phyloP scores from a whole-genome alignment of 176 grass and related monocot species.

The Cenchrus fungigraminus region DNA sequence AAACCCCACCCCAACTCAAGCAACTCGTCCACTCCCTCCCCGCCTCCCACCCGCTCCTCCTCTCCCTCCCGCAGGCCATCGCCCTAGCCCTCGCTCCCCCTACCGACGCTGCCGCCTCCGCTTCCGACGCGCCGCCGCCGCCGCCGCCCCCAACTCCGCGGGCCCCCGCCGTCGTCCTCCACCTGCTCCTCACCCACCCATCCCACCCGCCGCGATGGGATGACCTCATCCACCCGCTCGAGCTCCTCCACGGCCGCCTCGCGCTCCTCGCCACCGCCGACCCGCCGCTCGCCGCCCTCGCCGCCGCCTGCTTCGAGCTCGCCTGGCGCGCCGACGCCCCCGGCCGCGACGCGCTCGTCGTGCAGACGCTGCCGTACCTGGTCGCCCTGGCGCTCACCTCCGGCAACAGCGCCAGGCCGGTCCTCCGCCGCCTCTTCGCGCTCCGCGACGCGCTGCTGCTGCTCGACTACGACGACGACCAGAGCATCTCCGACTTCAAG shows the following conservation, averaged over 20 bases:
- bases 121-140: conserved; percentile 16
- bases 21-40: conserved; percentile 52
- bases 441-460: conserved; percentile 79
- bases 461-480: conserved; percentile 77
- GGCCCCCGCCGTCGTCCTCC: conserved; percentile 58
- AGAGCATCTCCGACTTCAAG: conserved; percentile 85
- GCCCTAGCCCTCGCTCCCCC: conserved; percentile 15
- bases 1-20: conserved; percentile 39
- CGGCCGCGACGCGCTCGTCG: conserved; percentile 65
- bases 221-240: conserved; percentile 59
- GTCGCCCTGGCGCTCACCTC: conserved; percentile 66
- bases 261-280: conserved; percentile 59
- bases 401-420: conserved; percentile 49
- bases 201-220: conserved; percentile 50
- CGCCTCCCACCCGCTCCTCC: conserved; percentile 51
- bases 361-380: conserved; percentile 90
- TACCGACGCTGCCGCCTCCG: conserved; percentile 5
- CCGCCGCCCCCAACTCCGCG: conserved; percentile 9
- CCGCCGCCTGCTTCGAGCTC: conserved; percentile 68
- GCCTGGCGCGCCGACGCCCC: conserved; percentile 71
- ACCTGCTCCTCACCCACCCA: conserved; percentile 77
- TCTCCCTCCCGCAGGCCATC: conserved; percentile 44
- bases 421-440: conserved; percentile 70
- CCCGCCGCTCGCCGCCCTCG: conserved; percentile 58
- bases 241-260: conserved; percentile 70